Conservation (phyloP, 2,329 filamentous ascomycete species). For the Scytalidium lignicola region DNA sequence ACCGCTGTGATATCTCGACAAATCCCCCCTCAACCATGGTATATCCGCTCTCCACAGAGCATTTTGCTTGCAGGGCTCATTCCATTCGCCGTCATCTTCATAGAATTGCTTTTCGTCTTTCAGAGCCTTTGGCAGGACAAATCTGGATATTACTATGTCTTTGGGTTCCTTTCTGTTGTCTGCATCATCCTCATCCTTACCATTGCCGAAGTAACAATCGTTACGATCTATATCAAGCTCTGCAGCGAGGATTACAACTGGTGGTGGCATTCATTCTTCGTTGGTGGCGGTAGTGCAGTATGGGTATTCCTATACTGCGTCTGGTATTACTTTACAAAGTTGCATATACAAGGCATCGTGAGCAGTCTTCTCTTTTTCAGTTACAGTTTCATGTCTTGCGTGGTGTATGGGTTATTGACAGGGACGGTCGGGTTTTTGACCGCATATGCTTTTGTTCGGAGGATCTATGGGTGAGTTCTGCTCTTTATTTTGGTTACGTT, state of each 20-base stretch:
- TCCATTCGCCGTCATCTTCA: slow-evolving; percentile 83
- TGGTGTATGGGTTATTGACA: slow-evolving; percentile 73
- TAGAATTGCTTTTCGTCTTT: slow-evolving; percentile 82
- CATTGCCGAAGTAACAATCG: slow-evolving; percentile 77
- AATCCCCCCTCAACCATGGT: slow-evolving; percentile 72
- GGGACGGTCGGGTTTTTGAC: slow-evolving; percentile 82
- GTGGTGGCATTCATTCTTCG: slow-evolving; percentile 87
- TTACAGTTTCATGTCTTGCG: slow-evolving; percentile 77
- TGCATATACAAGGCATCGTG: slow-evolving; percentile 76
- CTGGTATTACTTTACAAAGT: slow-evolving; percentile 77
- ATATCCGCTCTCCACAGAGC: slow-evolving; percentile 57
- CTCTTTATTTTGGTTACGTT: not conserved
- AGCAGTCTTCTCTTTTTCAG: slow-evolving; percentile 79
- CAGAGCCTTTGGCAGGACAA: slow-evolving; percentile 88
- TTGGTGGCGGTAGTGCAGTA: slow-evolving; percentile 68
- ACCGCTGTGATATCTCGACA: slow-evolving; percentile 67
- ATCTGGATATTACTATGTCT: slow-evolving; percentile 87
- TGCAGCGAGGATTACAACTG: slow-evolving; percentile 84
- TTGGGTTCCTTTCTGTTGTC: slow-evolving; percentile 76
- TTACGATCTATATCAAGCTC: slow-evolving; percentile 76
- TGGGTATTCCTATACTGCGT: slow-evolving; percentile 81
- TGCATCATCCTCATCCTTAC: slow-evolving; percentile 68
- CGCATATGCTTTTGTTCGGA: slow-evolving; percentile 76
- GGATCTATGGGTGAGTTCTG: slow-evolving; percentile 68
- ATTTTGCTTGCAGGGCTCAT: slow-evolving; percentile 70